phyloP scores from a whole-genome alignment of 2,329 filamentous ascomycete genomes.

The Pseudogymnoascus sp. region DNA sequence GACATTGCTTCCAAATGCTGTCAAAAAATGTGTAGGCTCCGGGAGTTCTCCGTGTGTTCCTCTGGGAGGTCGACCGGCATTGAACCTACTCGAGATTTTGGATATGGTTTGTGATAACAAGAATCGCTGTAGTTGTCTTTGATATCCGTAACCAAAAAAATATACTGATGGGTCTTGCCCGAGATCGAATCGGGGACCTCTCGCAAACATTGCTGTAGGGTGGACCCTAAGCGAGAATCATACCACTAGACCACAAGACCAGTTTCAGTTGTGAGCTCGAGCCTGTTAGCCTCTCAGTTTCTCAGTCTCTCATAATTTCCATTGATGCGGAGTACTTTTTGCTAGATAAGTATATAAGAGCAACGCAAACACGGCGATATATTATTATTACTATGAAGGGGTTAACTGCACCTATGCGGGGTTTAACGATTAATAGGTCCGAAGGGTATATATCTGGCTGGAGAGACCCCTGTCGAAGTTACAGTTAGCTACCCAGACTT shows the following conservation, averaged over 20 bases:
- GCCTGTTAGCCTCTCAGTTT: no score
- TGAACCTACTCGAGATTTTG: not conserved
- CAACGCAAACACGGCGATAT: no score
- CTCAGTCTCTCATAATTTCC: no score
- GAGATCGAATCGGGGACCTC: slow-evolving; percentile 8
- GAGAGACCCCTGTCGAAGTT: no score
- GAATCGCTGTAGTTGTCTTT: no score
- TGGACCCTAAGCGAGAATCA: slow-evolving; percentile 7
- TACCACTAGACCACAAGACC: slow-evolving; percentile 8
- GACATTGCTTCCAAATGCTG: not conserved
- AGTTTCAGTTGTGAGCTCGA: not conserved
- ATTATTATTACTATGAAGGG: no score
- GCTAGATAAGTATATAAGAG: no score
- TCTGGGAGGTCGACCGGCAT: not conserved
- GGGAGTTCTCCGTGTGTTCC: not conserved
- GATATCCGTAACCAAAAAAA: not conserved
- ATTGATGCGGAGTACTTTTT: no score
- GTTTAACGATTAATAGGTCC: no score
- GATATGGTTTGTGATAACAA: not conserved
- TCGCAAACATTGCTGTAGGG: slow-evolving; percentile 6
- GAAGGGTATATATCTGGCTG: no score
- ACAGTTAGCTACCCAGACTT: no score
- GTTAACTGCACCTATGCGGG: no score
- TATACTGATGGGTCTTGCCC: not conserved
- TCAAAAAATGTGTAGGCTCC: not conserved